A percentile compares a stretch with the other conserved stretches of the same genome.
phyloP scores from a whole-genome alignment of 257 asterid species.

The Solanum pinnatisectum region DNA sequence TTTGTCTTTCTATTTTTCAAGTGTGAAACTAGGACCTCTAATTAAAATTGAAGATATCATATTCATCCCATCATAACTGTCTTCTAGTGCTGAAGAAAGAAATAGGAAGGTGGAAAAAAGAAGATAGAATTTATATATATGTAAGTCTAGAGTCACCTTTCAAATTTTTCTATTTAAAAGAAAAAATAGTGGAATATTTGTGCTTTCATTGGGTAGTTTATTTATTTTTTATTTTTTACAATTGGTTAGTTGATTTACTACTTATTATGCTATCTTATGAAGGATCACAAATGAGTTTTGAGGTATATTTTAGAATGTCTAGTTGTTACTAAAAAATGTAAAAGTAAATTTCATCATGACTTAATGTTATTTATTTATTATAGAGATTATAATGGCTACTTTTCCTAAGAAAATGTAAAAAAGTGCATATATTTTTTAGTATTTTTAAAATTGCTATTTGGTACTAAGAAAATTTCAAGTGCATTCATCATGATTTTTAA shows the following conservation, averaged over 20 bases:
- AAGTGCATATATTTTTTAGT: background rate
- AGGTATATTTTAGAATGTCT: background rate
- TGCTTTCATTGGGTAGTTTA: background rate
- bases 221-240: background rate
- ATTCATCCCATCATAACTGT: background rate
- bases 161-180: background rate
- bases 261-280: background rate
- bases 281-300: background rate
- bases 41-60: too few relatives aligned
- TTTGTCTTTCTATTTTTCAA: background rate
- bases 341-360: conserved; percentile 20
- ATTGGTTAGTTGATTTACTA: background rate
- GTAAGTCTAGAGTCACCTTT: background rate
- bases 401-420: conserved; percentile 23
- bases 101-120: background rate
- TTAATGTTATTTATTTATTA: background rate
- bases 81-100: background rate
- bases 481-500: background rate
- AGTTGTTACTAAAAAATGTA: conserved; percentile 27
- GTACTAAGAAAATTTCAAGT: conserved; percentile 25
- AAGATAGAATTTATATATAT: background rate
- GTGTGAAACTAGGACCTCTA: rapidly evolving
- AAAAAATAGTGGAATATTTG: background rate
- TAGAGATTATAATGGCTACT: background rate
- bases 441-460: background rate